Percentiles rank a stretch among this genome's conserved stretches.
Evolutionary conservation across 345 rosid genomes (phyloP).

Genomic region (Bretschneidera sinensis): DNA sequence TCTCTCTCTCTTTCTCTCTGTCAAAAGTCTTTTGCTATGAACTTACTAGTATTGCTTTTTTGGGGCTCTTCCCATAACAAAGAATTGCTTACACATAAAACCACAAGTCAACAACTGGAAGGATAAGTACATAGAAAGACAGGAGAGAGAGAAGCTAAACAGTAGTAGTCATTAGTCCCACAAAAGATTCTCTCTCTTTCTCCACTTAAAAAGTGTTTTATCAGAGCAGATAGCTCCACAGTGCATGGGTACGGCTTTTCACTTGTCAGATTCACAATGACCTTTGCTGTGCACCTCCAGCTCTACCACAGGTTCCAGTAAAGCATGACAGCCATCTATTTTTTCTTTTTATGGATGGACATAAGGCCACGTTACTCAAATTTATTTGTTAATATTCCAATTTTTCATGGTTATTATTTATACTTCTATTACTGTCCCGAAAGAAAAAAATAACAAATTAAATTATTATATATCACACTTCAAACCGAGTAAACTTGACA

Average conservation of each 20-base stretch:
- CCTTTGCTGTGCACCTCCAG: constrained; percentile 27
- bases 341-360: too few relatives aligned
- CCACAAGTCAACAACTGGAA: too few relatives aligned
- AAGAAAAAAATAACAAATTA: too few relatives aligned
- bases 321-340: not conserved
- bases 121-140: constrained; percentile 12
- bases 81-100: not conserved
- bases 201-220: constrained; percentile 23
- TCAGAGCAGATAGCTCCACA: constrained; percentile 32
- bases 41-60: constrained; percentile 12
- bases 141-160: not conserved
- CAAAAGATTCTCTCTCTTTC: constrained; percentile 31
- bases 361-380: too few relatives aligned
- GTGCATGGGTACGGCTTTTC: constrained; percentile 42
- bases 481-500: too few relatives aligned
- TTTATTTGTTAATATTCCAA: too few relatives aligned
- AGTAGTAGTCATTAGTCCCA: constrained; percentile 14
- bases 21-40: not conserved
- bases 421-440: too few relatives aligned
- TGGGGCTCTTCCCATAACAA: constrained; percentile 10
- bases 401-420: too few relatives aligned
- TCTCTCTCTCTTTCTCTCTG: not conserved
- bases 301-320: not conserved
- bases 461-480: too few relatives aligned
- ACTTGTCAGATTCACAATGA: constrained; percentile 17